A percentile compares a stretch with the other conserved stretches of the same genome.
These are phyloP conservation scores for Amanita muscaria DNA, from an alignment of 768 basidiomycete species.

Conservation along the genomic window DNA sequence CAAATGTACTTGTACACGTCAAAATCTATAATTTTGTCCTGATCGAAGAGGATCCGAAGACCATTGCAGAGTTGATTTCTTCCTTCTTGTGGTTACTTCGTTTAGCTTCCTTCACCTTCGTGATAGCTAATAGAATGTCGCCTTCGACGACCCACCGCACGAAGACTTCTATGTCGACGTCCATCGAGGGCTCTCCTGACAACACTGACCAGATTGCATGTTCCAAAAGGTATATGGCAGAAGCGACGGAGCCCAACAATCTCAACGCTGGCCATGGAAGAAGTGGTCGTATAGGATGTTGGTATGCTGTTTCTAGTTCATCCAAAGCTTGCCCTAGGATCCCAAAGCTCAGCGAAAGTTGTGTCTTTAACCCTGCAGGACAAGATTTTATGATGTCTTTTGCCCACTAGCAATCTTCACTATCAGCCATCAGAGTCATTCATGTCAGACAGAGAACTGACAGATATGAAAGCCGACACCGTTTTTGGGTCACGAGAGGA, in stretches of 20 bases:
- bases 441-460: constrained; percentile 31
- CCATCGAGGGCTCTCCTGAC: constrained; percentile 19
- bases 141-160: constrained; percentile 41
- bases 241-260: constrained; percentile 46
- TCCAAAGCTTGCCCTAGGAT: constrained; percentile 31
- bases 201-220: constrained; percentile 54
- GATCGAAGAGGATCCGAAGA: constrained; percentile 21
- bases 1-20: constrained; percentile 8
- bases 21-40: constrained; percentile 17
- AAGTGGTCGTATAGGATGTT: constrained; percentile 33
- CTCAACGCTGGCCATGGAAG: constrained; percentile 51
- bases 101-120: constrained; percentile 25
- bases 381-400: constrained; percentile 32
- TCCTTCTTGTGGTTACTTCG: constrained; percentile 17
- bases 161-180: constrained; percentile 44
- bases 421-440: not conserved
- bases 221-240: constrained; percentile 53
- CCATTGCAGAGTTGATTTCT: constrained; percentile 23
- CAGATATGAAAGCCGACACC: constrained; percentile 40
- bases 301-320: constrained; percentile 32
- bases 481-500: constrained; percentile 37
- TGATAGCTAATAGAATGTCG: constrained; percentile 29
- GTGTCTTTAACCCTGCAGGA: constrained; percentile 23
- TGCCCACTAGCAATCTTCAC: constrained; percentile 41
- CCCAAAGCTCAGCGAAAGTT: constrained; percentile 21